phyloP scores from a whole-genome alignment of 2,329 filamentous ascomycete species.

The Diplodia scrobiculata region DNA sequence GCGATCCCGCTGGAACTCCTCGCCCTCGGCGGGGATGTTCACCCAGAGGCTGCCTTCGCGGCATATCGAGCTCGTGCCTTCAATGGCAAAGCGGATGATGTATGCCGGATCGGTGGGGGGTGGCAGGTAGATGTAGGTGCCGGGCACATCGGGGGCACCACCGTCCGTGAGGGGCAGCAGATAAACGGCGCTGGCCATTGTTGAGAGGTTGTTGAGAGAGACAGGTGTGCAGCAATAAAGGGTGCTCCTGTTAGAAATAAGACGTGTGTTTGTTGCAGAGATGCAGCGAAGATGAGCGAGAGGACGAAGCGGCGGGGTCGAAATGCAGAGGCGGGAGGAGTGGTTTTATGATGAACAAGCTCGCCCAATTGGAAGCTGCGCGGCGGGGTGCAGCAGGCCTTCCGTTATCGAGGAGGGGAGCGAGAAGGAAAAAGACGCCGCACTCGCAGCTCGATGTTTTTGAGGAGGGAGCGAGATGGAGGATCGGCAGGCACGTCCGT shows the following conservation, averaged over 20 bases:
- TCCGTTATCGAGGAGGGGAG: constrained; percentile 3
- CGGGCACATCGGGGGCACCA: constrained; percentile 84
- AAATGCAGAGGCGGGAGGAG: not conserved
- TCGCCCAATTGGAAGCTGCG: constrained; percentile 21
- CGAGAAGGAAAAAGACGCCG: not conserved
- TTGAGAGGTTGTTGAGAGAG: constrained; percentile 3
- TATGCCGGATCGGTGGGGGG: constrained; percentile 73
- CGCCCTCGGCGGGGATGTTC: constrained; percentile 80
- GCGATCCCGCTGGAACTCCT: constrained; percentile 72
- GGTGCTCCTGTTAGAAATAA: constrained; percentile 4
- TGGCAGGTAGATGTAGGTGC: constrained; percentile 89
- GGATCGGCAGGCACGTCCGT: constrained; percentile 29
- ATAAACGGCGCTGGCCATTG: constrained; percentile 60
- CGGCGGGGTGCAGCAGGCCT: constrained; percentile 7
- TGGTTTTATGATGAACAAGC: constrained; percentile 18
- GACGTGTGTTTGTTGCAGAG: not conserved
- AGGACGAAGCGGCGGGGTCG: constrained; percentile 1
- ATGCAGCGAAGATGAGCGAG: constrained; percentile 9
- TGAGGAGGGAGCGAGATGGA: constrained; percentile 23
- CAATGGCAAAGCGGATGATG: constrained; percentile 81
- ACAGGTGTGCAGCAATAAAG: not conserved
- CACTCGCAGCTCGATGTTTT: constrained; percentile 6
- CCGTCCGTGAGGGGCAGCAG: constrained; percentile 88
- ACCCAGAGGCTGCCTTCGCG: constrained; percentile 93
- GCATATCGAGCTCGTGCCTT: constrained; percentile 94